These are phyloP conservation scores for Brassica balearica DNA, from an alignment of 441 rosid species.

Conservation along the genomic window DNA sequence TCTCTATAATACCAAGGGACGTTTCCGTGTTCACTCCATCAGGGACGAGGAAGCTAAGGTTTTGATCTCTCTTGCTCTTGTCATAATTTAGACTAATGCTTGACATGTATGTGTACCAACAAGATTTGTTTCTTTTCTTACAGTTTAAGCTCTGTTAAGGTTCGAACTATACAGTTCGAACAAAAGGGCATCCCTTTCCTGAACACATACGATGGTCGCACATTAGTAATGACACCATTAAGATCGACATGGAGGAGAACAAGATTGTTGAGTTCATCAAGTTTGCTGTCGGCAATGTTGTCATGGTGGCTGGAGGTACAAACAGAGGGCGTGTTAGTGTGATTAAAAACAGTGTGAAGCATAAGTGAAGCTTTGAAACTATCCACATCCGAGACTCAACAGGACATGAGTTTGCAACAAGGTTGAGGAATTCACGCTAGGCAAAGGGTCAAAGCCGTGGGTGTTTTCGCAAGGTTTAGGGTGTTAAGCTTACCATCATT, in stretches of 20 bases:
- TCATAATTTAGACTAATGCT: no score
- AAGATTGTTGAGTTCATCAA: slow-evolving; percentile 73
- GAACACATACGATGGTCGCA: not conserved
- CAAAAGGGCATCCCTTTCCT: not conserved
- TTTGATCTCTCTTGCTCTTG: no score
- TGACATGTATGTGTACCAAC: no score
- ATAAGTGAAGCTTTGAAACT: slow-evolving; percentile 74
- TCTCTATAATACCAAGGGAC: no score
- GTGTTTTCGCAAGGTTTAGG: slow-evolving; percentile 74
- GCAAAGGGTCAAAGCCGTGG: slow-evolving; percentile 70
- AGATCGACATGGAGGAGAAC: slow-evolving; percentile 55
- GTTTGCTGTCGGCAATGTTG: slow-evolving; percentile 75
- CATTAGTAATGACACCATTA: no score
- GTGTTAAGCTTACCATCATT: slow-evolving; percentile 68
- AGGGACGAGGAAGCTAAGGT: no score
- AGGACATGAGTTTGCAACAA: slow-evolving; percentile 74
- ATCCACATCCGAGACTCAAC: slow-evolving; percentile 68
- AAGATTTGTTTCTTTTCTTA: no score
- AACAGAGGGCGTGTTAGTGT: slow-evolving; percentile 78
- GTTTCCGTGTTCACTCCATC: no score
- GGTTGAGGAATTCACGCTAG: slow-evolving; percentile 66
- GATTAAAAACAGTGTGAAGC: slow-evolving; percentile 71
- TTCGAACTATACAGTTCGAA: no score
- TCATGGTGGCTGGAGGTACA: slow-evolving; percentile 73
- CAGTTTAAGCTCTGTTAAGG: no score